phyloP scores from a whole-genome alignment of 768 basidiomycete genomes.

The Sarcodon aspratus region DNA sequence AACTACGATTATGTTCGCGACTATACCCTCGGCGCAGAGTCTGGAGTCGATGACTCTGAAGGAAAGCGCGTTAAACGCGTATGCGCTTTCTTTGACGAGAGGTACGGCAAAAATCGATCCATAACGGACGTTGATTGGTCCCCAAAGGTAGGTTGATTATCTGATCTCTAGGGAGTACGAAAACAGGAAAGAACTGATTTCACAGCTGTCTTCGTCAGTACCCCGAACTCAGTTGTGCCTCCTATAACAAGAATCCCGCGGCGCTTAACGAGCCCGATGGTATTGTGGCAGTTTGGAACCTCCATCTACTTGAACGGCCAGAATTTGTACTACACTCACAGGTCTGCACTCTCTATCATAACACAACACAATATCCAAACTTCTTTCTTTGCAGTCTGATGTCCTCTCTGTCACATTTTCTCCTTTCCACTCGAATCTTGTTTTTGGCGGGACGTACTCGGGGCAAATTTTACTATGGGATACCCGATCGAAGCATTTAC shows the following conservation, averaged over 20 bases:
- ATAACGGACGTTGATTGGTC: conserved; percentile 98
- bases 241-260: conserved; percentile 95
- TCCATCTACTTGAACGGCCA: conserved; percentile 88
- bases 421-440: conserved; percentile 92
- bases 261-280: conserved; percentile 95
- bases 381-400: conserved; percentile 61
- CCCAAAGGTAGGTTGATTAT: conserved; percentile 59
- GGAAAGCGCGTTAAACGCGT: conserved; percentile 84
- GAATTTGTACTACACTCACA: conserved; percentile 99
- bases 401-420: conserved; percentile 96
- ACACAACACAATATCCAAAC: conserved; percentile 4
- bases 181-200: not conserved
- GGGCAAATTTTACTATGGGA: conserved; percentile 99
- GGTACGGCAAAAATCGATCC: conserved; percentile 85
- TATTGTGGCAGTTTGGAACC: conserved; percentile 94
- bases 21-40: conserved; percentile 84
- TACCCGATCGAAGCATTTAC: conserved; percentile 91
- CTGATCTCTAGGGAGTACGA: not conserved
- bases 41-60: conserved; percentile 80
- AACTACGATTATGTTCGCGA: conserved; percentile 95
- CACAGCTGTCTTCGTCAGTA: conserved; percentile 39
- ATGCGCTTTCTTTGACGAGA: conserved; percentile 90
- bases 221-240: conserved; percentile 89
- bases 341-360: conserved; percentile 34
- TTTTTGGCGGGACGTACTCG: conserved; percentile 99